Evolutionary conservation across 202 grass and related monocot species (phyloP), one percentile per base, ranked within the genome.

Genomic region (Saccharum hybrid): DNA sequence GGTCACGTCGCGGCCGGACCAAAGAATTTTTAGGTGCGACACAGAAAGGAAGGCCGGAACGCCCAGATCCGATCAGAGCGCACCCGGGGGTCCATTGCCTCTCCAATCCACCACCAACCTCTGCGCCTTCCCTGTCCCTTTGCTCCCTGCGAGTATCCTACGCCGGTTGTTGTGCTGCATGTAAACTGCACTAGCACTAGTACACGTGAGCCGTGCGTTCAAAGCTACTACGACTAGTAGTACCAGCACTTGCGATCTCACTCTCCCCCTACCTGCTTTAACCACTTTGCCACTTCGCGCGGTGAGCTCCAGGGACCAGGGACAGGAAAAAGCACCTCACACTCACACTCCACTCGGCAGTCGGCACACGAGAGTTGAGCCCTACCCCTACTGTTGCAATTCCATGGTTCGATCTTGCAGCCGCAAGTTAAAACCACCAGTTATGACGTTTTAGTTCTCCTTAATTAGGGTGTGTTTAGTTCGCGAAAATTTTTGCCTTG

Each of bases 11-110:
- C 10, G 3, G 23, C 26, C 61, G 79, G 43, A 15, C 48, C 78
- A 56, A 69, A 56, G 46, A 63, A 71, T 21, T 72, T 72, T 63
- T 73, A 63, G 68, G 80, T 63, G 38, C 39, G 68, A 63, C 68
- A 72, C 16, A 14, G 68, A 73, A 72, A 82, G 39, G 68, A 82
- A 43, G 57, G n/a, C 38, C 54, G 54, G 16, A 45, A 73, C 56
- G 8, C 31, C 74, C 75, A 85, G 83, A 85, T 85, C 83, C 68
- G 59, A 72, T 80, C 76, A 42, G 70, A 78, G 43, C 46, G 71
- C 63, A 11, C 31, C 26, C 42, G 8, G 7, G 51, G 51, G 51
- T 18, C 51, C 56, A 48, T 54, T 45, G 30, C 70, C 30, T 13
- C 48, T 37, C 71, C 30, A 31, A 4, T 40, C 63, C 60, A 15